Percentiles rank a stretch among this genome's conserved stretches.
Conservation (phyloP, 148 eudicot genomes). For the Mesembryanthemum crystallinum region DNA sequence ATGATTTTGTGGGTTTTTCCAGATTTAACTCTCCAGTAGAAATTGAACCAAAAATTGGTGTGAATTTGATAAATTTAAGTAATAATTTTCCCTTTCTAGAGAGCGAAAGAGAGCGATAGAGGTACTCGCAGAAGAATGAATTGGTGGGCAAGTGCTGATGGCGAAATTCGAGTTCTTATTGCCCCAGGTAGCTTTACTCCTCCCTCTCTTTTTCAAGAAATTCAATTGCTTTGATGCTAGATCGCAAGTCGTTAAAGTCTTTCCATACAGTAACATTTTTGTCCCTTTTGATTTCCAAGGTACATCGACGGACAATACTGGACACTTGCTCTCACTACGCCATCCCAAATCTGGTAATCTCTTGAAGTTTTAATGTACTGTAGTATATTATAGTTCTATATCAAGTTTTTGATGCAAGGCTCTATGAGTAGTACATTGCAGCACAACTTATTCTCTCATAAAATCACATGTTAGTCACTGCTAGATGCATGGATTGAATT, state of each 20-base stretch:
- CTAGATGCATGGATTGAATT: no score
- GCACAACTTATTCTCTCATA: neutral
- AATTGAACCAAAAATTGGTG: neutral
- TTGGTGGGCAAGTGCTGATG: conserved; percentile 63
- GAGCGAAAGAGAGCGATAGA: neutral
- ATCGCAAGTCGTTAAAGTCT: neutral
- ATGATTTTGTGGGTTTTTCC: neutral
- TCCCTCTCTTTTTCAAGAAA: no score
- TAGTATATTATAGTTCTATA: neutral
- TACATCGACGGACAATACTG: conserved; percentile 33
- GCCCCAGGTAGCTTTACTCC: conserved; percentile 60
- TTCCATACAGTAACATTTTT: neutral
- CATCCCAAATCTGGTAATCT: conserved; percentile 89
- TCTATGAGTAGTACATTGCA: neutral
- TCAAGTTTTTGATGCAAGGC: neutral
- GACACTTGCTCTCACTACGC: conserved; percentile 60
- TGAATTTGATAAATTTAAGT: neutral
- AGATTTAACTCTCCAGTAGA: neutral
- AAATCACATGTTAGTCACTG: no score
- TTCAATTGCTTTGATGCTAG: neutral
- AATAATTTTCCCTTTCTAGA: neutral
- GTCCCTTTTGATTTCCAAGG: conserved; percentile 2
- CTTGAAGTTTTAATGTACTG: neutral
- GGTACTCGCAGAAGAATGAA: conserved; percentile 41
- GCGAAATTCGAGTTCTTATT: conserved; percentile 64